Evolutionary conservation across 306 rosid genomes (phyloP).

Genomic region (Arachis hypogaea): DNA sequence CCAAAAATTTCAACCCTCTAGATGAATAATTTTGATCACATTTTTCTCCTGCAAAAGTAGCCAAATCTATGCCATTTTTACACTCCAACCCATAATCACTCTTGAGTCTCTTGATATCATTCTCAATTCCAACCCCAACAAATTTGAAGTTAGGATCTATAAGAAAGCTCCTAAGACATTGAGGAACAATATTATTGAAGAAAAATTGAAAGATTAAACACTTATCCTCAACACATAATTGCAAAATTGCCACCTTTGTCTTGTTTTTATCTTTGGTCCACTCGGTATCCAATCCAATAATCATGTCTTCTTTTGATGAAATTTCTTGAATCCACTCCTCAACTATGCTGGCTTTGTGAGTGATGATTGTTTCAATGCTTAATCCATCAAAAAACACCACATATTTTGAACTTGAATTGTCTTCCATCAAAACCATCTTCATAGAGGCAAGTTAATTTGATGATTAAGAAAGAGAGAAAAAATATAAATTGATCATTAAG

Average conservation of each 20-base stretch:
- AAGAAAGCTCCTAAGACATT: background rate
- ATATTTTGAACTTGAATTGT: constrained; percentile 13
- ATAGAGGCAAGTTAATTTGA: no score
- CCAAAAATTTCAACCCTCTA: constrained; percentile 31
- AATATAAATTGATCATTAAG: no score
- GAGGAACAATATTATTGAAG: background rate
- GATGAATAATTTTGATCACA: background rate
- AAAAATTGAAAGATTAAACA: constrained; percentile 36
- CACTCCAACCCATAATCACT: constrained; percentile 26
- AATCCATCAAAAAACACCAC: constrained; percentile 2
- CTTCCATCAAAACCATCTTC: no score
- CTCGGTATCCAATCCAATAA: constrained; percentile 36
- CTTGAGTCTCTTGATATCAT: constrained; percentile 4
- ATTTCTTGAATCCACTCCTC: constrained; percentile 36
- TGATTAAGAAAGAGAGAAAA: no score
- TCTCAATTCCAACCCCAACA: constrained; percentile 37
- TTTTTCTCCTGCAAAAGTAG: background rate
- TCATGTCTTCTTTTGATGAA: constrained; percentile 4
- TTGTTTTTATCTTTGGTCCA: constrained; percentile 24
- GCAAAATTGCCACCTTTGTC: constrained; percentile 26
- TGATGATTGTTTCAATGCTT: constrained; percentile 36
- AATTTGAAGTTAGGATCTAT: background rate
- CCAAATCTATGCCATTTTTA: constrained; percentile 9
- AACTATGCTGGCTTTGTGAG: background rate
- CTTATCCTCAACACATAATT: constrained; percentile 34